These are phyloP conservation scores for Chaetomidium leptoderma DNA, from an alignment of 495 filamentous ascomycete genomes.

Conservation along the genomic window DNA sequence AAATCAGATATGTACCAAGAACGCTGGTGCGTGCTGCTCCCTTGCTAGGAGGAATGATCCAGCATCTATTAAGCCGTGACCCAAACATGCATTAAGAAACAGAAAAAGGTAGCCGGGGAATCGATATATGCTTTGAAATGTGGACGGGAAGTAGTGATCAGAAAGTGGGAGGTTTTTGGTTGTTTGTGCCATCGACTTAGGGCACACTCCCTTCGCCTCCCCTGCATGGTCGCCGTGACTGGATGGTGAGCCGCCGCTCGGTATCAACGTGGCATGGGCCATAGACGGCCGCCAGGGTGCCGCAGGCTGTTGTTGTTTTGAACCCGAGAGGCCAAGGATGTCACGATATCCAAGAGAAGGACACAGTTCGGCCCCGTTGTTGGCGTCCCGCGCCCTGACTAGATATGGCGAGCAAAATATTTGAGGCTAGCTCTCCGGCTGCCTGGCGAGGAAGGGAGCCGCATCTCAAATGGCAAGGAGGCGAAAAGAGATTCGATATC, in stretches of 20 bases:
- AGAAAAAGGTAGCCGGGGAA: neutral
- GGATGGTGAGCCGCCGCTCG: no score
- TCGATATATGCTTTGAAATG: neutral
- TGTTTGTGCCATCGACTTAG: neutral
- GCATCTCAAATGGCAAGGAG: neutral
- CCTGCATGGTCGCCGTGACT: neutral
- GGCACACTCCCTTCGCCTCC: neutral
- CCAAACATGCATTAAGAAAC: slow-evolving; percentile 10
- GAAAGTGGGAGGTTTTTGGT: neutral
- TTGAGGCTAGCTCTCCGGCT: neutral
- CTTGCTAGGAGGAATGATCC: neutral
- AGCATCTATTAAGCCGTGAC: slow-evolving; percentile 17
- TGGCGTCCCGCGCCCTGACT: slow-evolving; percentile 20
- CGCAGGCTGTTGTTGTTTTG: neutral
- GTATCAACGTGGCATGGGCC: no score
- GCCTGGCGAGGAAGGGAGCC: neutral
- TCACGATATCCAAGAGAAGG: slow-evolving; percentile 1
- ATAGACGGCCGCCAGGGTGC: neutral
- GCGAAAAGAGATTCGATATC: neutral
- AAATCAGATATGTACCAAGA: slow-evolving; percentile 23
- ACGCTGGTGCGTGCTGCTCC: slow-evolving; percentile 1
- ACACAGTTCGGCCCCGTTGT: neutral
- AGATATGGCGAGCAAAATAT: neutral
- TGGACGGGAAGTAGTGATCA: neutral
- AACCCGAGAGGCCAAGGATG: neutral